phyloP scores from a whole-genome alignment of 306 rosid genomes.

The Dicorynia guianensis region DNA sequence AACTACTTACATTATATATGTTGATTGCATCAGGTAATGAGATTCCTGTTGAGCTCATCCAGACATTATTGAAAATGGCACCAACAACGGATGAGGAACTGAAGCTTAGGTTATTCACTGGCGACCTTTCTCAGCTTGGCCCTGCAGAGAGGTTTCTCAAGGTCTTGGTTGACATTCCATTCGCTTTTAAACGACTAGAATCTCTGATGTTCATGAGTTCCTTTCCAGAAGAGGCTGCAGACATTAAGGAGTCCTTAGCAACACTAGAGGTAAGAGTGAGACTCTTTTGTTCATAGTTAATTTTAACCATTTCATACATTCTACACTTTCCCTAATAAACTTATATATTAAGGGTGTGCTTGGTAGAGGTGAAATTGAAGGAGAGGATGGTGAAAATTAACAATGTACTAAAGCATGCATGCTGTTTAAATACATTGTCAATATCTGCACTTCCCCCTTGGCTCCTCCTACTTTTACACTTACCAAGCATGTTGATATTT shows the following conservation, averaged over 20 bases:
- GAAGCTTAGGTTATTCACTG: constrained; percentile 60
- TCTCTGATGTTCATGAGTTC: constrained; percentile 57
- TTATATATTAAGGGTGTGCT: too few species aligned
- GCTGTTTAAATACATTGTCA: too few species aligned
- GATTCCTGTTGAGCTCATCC: constrained; percentile 67
- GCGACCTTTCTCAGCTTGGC: constrained; percentile 55
- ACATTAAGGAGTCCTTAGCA: constrained; percentile 51
- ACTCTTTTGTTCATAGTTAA: not conserved
- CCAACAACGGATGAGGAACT: constrained; percentile 69
- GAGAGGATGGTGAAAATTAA: too few species aligned
- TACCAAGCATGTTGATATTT: not conserved
- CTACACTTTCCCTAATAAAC: too few species aligned
- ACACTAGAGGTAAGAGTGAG: constrained; percentile 58
- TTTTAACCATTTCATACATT: not conserved
- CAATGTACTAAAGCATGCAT: too few species aligned
- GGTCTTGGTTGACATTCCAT: constrained; percentile 58
- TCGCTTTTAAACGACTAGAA: constrained; percentile 63
- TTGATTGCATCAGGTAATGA: constrained; percentile 57
- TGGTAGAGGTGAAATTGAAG: too few species aligned
- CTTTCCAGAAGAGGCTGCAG: constrained; percentile 50
- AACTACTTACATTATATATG: constrained; percentile 6
- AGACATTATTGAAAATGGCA: constrained; percentile 63
- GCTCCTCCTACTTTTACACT: too few species aligned
- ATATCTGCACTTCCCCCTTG: too few species aligned
- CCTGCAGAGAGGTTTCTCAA: constrained; percentile 73